Base-by-base conservation (phyloP, 176 grass and related monocot species). In the Melocanna baccifera region DNA sequence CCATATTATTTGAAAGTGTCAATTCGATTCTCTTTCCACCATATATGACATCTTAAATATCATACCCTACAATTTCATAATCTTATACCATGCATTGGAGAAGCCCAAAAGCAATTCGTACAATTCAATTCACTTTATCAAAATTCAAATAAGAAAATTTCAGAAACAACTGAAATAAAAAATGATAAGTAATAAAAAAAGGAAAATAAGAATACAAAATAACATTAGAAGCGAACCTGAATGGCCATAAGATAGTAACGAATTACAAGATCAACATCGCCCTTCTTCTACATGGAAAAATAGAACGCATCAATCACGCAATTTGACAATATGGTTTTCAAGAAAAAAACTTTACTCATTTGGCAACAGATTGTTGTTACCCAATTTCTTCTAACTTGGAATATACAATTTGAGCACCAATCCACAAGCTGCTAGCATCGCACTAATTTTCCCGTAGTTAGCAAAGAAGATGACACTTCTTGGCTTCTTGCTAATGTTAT, bases 231-330 rank as follows among this genome's bases (percentile, higher is more conserved):
- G 4, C 72, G 88, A 26, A 99, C 96, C 97, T 96, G 86, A 86
- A 99, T 94, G 50, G 97, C 97, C 47, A 73, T 92, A 73, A 96
- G 87, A 81, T 99, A 99, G 89, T 92, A 95, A 88, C 86, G 88
- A 64, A 93, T 94, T 58, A 91, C 89, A 76, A 94, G 89, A 85
- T 99, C 93, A 84, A 94, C 83, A 72, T 99, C 84, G 1, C 97
- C 97, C 66, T 99, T 99, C 70, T 99, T 93, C 97, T 99, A 65
- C 53, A 90, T 64, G 74, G 64, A 28, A 42, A 83, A 63, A 80
- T 56, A 50, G 46, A 85, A 82, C 1, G 12, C 56, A 39, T 76
- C 28, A 10, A 32, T 71, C 52, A 81, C 14, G 39, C 55, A 69
- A 72, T 22, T 53, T 47, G 6, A 46, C n/a, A 69, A 19, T 16